Conservation (phyloP, 257 asterid species). For the Plantago ovata region DNA sequence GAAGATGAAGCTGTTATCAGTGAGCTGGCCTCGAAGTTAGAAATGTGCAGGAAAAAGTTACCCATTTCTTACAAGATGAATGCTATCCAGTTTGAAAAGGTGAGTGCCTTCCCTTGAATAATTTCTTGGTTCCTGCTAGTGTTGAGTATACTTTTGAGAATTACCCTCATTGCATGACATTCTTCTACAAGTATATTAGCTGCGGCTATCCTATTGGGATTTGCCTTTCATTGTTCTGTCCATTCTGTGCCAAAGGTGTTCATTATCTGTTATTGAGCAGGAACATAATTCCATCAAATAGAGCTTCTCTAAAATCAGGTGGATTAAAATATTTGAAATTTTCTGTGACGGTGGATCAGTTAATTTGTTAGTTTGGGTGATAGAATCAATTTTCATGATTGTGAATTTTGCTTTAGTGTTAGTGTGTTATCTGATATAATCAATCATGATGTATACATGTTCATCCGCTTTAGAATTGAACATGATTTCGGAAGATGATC, state of each 20-base stretch:
- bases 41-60: conserved; percentile 24
- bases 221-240: no score
- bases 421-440: not conserved
- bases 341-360: not conserved
- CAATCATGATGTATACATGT: no score
- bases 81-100: conserved; percentile 50
- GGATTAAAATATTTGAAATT: conserved; percentile 6
- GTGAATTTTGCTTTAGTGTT: not conserved
- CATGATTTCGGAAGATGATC: no score
- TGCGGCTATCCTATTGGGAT: no score
- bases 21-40: conserved; percentile 30
- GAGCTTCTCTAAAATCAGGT: not conserved
- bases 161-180: not conserved
- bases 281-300: not conserved
- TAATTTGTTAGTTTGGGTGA: not conserved
- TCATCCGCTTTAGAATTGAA: no score
- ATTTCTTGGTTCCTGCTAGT: no score
- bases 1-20: conserved; percentile 38
- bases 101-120: not conserved
- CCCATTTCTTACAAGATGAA: conserved; percentile 33
- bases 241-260: not conserved
- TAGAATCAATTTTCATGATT: not conserved
- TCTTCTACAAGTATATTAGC: not conserved
- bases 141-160: no score
- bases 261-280: not conserved